Evolutionary conservation across 1,139 yeast species (phyloP).

Genomic region (Magnusiomyces starmeri): DNA sequence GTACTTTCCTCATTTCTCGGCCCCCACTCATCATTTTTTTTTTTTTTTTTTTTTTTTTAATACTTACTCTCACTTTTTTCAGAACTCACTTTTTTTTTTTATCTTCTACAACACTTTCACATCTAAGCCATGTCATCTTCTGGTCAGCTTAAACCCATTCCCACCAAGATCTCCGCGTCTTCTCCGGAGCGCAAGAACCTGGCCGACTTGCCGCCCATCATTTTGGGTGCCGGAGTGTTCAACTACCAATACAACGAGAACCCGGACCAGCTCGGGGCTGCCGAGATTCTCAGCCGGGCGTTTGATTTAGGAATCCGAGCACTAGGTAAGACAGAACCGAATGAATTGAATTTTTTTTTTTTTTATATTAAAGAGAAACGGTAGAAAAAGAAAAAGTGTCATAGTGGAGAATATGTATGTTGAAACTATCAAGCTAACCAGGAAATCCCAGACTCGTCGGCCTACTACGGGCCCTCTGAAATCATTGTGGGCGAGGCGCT

Average conservation of each 20-base stretch:
- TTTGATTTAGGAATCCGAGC: conserved; percentile 65
- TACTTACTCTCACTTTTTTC: background rate
- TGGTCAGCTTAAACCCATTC: conserved; percentile 9
- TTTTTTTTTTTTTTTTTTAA: background rate
- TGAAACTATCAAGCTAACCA: no score
- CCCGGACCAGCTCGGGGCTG: conserved; percentile 53
- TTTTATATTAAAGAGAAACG: background rate
- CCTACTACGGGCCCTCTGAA: conserved; percentile 90
- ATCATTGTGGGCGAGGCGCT: conserved; percentile 63
- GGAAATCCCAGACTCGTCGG: conserved; percentile 89
- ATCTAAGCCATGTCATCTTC: conserved; percentile 2
- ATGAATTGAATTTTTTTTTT: background rate
- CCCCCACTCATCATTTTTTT: background rate
- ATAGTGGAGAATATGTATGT: no score
- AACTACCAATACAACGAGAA: conserved; percentile 66
- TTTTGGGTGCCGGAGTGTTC: conserved; percentile 83
- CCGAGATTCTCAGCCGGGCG: conserved; percentile 51
- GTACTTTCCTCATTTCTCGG: no score
- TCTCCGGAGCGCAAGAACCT: conserved; percentile 16
- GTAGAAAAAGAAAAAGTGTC: no score
- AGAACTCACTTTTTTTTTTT: background rate
- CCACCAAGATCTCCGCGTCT: conserved; percentile 12
- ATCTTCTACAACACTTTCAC: background rate
- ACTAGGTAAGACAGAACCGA: background rate
- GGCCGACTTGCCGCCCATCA: conserved; percentile 44